Percentiles rank a stretch among this genome's conserved stretches.
Conservation (phyloP, 352 stramenopile species). For the Globisporangium mamillatum region DNA sequence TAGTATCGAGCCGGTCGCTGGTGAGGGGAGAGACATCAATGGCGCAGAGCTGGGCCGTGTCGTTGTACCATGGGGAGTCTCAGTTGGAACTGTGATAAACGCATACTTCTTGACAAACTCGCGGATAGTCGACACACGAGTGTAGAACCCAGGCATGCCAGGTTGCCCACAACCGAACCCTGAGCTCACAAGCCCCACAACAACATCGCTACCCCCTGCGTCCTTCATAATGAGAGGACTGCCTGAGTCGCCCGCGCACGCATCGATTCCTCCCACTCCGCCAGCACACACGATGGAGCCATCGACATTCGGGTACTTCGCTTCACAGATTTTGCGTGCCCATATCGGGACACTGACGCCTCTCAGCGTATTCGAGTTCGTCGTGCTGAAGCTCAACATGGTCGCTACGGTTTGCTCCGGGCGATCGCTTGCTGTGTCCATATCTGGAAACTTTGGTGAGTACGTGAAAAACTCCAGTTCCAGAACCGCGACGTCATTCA, state of each 20-base stretch:
- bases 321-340: background rate
- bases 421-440: background rate
- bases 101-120: background rate
- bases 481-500: background rate
- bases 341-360: background rate
- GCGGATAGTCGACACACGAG: background rate
- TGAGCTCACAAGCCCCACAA: background rate
- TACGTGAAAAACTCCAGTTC: background rate
- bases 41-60: too few relatives aligned
- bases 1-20: background rate
- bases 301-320: background rate
- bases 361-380: background rate
- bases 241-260: background rate
- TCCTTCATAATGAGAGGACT: background rate
- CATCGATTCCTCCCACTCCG: background rate
- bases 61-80: background rate
- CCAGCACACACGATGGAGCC: background rate
- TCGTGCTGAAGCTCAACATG: background rate
- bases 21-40: too few relatives aligned
- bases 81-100: background rate
- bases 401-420: background rate
- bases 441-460: background rate
- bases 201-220: background rate
- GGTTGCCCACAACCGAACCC: background rate
- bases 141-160: background rate